Evolutionary conservation across 2,329 filamentous ascomycete species (phyloP), one percentile per base, ranked within the genome.

Genomic region (Annulohypoxylon truncatum): DNA sequence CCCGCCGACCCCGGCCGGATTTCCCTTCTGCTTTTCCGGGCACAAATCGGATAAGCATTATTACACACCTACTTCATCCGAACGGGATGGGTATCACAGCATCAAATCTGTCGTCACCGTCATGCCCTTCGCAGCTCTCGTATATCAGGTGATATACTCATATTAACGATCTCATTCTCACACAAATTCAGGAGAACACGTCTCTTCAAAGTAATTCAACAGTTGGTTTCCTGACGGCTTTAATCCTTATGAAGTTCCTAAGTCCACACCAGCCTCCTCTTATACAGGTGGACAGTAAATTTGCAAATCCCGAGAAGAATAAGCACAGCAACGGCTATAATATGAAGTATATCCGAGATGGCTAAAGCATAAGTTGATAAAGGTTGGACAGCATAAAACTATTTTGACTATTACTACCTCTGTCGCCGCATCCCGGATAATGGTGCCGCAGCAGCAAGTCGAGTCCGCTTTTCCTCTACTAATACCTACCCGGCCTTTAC

Each of bases 401-500:
- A 13, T 24, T 24, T n/a, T 33, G 7, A 40, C 10, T 8, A 22
- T 15, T 20, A 40, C n/a, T n/a, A n/a, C n/a, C n/a, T n/a, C n/a
- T 15, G 4, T 38, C 24, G 7, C 8, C 2, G 10, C 2, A 42
- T 42, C 10, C 38, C 2, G 38, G 38, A 20, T 20, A 1, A 22
- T 5, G 10, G 7, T 46, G 20, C 5, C 6, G 18, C 10, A 24
- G 18, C 10, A 24, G 5, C 22, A 22, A 46, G 26, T 26, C 22
- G 20, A 26, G 22, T 47, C 46, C 51, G 51, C 18, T 42, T 55
- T 22, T 29, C 24, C 44, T 42, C 38, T 42, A 20, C 38, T 42
- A 42, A 42, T 42, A 9, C 3, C 31, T 18, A 35, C 5, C 56
- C 64, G 61, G 61, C 3, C 22, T 42, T 42, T 20, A 42, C 10